Evolutionary conservation across 192 early-diverging fungal genomes (phyloP).

Genomic region (Lobosporangium transversale): DNA sequence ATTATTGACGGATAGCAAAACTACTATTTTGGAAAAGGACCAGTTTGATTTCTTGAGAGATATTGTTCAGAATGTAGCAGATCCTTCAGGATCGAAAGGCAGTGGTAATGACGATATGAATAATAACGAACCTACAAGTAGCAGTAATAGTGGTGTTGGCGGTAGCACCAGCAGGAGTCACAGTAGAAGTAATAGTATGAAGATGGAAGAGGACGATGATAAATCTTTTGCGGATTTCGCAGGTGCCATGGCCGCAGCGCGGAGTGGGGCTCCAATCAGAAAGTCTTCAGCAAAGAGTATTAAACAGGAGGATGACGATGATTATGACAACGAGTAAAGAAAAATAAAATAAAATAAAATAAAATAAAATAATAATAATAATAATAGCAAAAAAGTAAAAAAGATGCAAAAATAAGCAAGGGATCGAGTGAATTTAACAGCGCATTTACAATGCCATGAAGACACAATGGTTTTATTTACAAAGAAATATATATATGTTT

Average conservation of each 20-base stretch:
- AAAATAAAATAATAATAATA: neutral
- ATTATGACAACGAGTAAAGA: conserved; percentile 32
- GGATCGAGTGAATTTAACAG: neutral
- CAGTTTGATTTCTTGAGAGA: conserved; percentile 96
- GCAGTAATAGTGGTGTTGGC: conserved; percentile 11
- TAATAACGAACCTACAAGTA: conserved; percentile 2
- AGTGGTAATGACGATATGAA: conserved; percentile 2
- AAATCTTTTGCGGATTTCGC: conserved; percentile 20
- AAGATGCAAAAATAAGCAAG: no score
- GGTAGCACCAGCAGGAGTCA: neutral
- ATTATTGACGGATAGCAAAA: conserved; percentile 73
- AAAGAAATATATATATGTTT: no score
- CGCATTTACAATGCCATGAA: no score
- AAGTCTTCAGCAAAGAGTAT: conserved; percentile 7
- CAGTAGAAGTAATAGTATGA: conserved; percentile 8
- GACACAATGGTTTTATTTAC: no score
- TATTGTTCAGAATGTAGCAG: conserved; percentile 83
- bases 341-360: neutral
- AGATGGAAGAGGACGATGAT: conserved; percentile 32
- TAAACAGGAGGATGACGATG: conserved; percentile 40
- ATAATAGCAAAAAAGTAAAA: no score
- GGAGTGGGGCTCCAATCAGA: conserved; percentile 7
- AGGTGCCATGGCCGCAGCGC: conserved; percentile 37
- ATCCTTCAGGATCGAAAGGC: conserved; percentile 57
- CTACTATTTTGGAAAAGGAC: conserved; percentile 81